Base-by-base conservation (phyloP, 495 filamentous ascomycete genomes). In the Podospora fimiseda region DNA sequence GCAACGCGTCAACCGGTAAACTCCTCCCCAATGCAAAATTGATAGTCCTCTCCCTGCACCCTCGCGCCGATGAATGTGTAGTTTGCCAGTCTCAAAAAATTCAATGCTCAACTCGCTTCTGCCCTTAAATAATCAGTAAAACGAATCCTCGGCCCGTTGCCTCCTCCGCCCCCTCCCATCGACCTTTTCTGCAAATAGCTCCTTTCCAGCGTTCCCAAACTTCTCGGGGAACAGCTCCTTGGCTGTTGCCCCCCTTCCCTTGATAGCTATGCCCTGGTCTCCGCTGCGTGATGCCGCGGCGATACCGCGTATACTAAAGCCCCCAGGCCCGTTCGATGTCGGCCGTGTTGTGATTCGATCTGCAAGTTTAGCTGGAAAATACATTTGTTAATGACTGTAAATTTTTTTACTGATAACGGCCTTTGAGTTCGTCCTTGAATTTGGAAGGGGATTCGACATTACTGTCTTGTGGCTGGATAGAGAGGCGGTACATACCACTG, bases 161-260 rank as follows among this genome's bases (percentile, higher is more conserved):
- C 80, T 69, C 48, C 68, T 70, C 39, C 64, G 57, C 0, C 70
- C 62, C 55, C 77, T 67, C 2, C 72, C 74, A 36, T 75, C 75
- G 5, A 79, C 24, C 50, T 68, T 71, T 24, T 76, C 74, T 1
- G 68, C 68, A 52, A 91, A 89, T 6, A 91, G 68, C 62, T 90
- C 87, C 68, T 89, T 90, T 21, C 80, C 80, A 5, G 80, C 68
- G 66, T 89, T 88, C 14, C 73, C 76, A 50, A 80, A 81, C 53
- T 82, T 85, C 3, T 76, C 75, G 9, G 87, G 86, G 52, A 90
- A 90, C 13, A 90, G 66, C 62, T 90, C 87, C 48, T 79, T 83
- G 2, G 77, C 82, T 1, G 79, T 81, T 9, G 78, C 67, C 9
- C 74, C 13, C 4, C 39, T 18, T 15, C 87, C 87, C 40, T 85